These are phyloP conservation scores for Canavalia gladiata DNA, from an alignment of 306 rosid genomes.

Conservation along the genomic window DNA sequence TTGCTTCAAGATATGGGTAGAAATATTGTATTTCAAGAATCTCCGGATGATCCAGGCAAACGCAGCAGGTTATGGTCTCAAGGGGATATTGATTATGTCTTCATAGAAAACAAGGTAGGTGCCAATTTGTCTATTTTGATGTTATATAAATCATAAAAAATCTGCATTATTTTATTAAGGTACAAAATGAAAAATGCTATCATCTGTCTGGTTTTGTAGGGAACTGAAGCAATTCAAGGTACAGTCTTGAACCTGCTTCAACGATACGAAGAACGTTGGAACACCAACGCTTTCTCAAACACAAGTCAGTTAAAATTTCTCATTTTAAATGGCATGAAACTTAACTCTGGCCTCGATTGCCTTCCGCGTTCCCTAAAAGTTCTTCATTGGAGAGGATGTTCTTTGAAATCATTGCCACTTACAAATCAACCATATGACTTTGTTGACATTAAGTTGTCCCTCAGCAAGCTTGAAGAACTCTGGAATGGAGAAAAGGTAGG, in stretches of 20 bases:
- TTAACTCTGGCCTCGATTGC: slow-evolving; percentile 7
- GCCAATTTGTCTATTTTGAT: background rate
- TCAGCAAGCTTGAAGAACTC: slow-evolving; percentile 27
- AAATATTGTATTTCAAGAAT: slow-evolving; percentile 41
- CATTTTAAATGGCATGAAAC: slow-evolving; percentile 3
- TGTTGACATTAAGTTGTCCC: slow-evolving; percentile 32
- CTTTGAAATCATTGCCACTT: slow-evolving; percentile 32
- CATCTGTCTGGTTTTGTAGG: background rate
- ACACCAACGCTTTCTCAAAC: slow-evolving; percentile 37
- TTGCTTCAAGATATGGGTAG: slow-evolving; percentile 52
- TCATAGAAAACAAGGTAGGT: slow-evolving; percentile 39
- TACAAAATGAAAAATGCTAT: background rate
- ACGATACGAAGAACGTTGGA: slow-evolving; percentile 31
- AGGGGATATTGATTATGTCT: background rate
- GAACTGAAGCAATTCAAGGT: slow-evolving; percentile 29
- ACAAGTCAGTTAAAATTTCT: slow-evolving; percentile 39
- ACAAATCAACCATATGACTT: background rate
- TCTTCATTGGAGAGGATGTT: slow-evolving; percentile 45
- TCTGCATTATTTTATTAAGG: background rate
- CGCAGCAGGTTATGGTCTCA: slow-evolving; percentile 42
- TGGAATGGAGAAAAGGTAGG: slow-evolving; percentile 46
- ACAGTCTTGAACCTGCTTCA: background rate
- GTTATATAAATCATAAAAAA: background rate
- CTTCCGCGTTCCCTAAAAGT: slow-evolving; percentile 34
- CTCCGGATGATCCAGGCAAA: slow-evolving; percentile 30